Evolutionary conservation across 1,139 yeast species (phyloP).

Genomic region (Suhomyces bokatorum): DNA sequence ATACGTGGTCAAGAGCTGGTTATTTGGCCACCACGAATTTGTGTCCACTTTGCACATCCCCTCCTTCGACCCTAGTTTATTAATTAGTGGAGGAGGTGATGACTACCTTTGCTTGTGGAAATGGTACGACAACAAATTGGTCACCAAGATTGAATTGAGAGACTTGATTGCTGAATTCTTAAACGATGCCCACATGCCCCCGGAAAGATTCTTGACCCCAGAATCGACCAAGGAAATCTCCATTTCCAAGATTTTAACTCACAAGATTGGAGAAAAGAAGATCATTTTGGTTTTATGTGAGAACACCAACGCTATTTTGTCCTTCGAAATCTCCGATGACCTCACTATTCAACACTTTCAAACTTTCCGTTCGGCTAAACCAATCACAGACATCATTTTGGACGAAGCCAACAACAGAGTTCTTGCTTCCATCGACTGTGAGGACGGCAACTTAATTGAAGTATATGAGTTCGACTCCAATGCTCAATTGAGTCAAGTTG

Average conservation of each 20-base stretch:
- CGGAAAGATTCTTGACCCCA: conserved; percentile 63
- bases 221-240: conserved; percentile 53
- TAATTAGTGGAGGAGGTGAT: conserved; percentile 93
- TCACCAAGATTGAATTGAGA: conserved; percentile 52
- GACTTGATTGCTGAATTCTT: conserved; percentile 50
- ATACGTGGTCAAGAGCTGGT: conserved; percentile 74
- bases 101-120: conserved; percentile 75
- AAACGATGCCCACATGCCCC: conserved; percentile 62
- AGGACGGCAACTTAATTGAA: conserved; percentile 34
- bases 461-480: conserved; percentile 21
- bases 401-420: conserved; percentile 25
- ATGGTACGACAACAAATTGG: conserved; percentile 55
- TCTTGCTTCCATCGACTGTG: conserved; percentile 50
- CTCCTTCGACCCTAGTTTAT: conserved; percentile 40
- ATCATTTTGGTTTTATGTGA: conserved; percentile 52
- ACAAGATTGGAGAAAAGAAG: conserved; percentile 20
- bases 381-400: conserved; percentile 31
- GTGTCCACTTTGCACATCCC: conserved; percentile 65
- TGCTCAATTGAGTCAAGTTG: conserved; percentile 8
- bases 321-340: conserved; percentile 36
- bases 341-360: conserved; percentile 26
- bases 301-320: conserved; percentile 54
- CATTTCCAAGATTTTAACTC: conserved; percentile 48
- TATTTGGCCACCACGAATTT: conserved; percentile 86
- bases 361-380: conserved; percentile 24